Conservation (phyloP, 192 early-diverging fungal genomes). For the Coemansia guatemalensis region DNA sequence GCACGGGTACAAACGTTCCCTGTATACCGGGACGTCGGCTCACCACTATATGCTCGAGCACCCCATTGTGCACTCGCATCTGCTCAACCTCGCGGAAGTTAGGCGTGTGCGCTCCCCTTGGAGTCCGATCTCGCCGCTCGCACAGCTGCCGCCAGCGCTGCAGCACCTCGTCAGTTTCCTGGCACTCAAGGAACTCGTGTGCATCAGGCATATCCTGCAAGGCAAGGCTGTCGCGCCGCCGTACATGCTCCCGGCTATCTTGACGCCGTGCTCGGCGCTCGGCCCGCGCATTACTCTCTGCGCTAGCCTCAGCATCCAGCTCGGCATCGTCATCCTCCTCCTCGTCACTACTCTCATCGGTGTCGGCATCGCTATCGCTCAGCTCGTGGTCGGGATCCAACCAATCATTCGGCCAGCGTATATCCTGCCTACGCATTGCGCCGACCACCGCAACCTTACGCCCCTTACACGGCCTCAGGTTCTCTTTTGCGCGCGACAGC, state of each 20-base stretch:
- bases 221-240: too few relatives aligned
- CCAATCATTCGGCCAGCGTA: slow-evolving; percentile 1
- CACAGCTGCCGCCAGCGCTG: neutral
- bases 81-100: neutral
- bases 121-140: neutral
- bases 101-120: neutral
- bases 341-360: too few relatives aligned
- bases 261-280: too few relatives aligned
- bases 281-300: too few relatives aligned
- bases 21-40: neutral
- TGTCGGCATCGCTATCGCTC: neutral
- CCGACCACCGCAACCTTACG: neutral
- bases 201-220: too few relatives aligned
- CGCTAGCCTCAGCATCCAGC: too few relatives aligned
- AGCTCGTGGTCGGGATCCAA: neutral
- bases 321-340: too few relatives aligned
- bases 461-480: neutral
- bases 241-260: neutral
- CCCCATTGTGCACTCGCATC: neutral
- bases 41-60: neutral
- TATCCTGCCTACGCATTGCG: neutral
- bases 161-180: neutral
- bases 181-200: neutral
- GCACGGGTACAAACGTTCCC: neutral
- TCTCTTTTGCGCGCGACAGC: slow-evolving; percentile 5